A percentile compares a stretch with the other conserved stretches of the same genome.
Evolutionary conservation across 306 rosid genomes (phyloP).

Genomic region (Cotoneaster glaucophyllus): DNA sequence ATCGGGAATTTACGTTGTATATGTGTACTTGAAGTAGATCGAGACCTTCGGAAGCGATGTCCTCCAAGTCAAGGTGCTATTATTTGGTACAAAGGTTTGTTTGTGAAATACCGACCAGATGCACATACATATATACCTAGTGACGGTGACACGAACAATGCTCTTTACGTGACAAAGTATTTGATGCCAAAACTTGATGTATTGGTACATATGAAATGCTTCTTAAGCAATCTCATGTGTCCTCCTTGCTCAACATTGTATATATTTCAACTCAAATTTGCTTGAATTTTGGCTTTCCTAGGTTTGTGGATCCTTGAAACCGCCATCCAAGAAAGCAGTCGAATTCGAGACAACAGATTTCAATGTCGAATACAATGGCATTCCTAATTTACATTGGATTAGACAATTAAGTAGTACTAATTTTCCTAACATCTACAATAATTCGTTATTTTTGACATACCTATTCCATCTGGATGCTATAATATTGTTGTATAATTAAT

Average conservation of each 20-base stretch:
- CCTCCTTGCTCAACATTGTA: neutral
- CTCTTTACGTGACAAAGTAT: neutral
- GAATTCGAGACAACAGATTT: neutral
- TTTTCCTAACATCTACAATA: neutral
- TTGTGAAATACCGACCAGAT: too few relatives aligned
- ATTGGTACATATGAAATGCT: neutral
- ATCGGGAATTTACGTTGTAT: too few relatives aligned
- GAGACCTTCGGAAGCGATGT: too few relatives aligned
- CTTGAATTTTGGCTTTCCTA: neutral
- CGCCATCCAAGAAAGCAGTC: neutral
- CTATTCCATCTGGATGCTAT: neutral
- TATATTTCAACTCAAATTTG: neutral
- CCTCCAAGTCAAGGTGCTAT: too few relatives aligned
- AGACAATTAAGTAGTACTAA: neutral
- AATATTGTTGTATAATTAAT: neutral
- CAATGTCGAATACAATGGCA: neutral
- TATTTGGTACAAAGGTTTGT: too few relatives aligned
- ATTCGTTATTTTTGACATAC: neutral
- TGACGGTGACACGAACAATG: too few relatives aligned
- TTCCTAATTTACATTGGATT: neutral
- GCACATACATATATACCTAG: too few relatives aligned
- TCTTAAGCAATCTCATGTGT: constrained; percentile 6
- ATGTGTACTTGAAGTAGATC: too few relatives aligned
- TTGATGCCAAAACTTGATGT: neutral
- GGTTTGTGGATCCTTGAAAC: neutral